These are phyloP conservation scores for Paralagenidium karlingii DNA, from an alignment of 352 stramenopile genomes.

Conservation along the genomic window DNA sequence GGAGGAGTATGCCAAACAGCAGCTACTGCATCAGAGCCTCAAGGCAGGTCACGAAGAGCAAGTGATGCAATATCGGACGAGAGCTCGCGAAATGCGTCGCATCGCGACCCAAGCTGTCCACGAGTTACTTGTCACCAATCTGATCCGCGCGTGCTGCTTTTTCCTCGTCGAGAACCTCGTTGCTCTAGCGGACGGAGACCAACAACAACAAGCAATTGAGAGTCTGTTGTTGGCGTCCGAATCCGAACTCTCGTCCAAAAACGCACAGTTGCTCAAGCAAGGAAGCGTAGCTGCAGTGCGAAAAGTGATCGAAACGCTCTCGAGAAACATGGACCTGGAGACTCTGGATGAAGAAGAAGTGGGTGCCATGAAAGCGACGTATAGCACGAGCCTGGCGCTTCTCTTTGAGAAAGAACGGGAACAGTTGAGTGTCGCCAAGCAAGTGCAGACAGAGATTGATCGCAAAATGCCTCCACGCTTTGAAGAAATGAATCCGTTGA, in stretches of 20 bases:
- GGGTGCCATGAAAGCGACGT: conserved; percentile 28
- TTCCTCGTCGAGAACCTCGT: conserved; percentile 49
- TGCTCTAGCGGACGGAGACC: background rate
- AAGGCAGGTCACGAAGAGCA: no score
- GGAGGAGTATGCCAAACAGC: no score
- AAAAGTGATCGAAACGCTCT: conserved; percentile 27
- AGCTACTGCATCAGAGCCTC: no score
- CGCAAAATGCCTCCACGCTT: background rate
- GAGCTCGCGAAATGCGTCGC: no score
- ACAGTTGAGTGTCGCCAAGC: conserved; percentile 6
- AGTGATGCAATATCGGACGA: no score
- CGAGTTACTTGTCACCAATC: conserved; percentile 40
- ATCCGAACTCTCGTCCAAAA: background rate
- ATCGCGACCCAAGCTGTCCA: no score
- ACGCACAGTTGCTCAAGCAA: no score
- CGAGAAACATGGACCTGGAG: conserved; percentile 11
- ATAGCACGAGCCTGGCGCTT: conserved; percentile 23
- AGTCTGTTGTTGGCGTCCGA: background rate
- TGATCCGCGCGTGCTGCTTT: conserved; percentile 44
- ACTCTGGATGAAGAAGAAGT: conserved; percentile 18
- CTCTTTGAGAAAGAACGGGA: no score
- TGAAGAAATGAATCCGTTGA: conserved; percentile 26
- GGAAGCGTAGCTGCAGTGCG: conserved; percentile 22
- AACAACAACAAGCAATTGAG: background rate
- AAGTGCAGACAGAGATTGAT: conserved; percentile 4